phyloP scores from a whole-genome alignment of 1,284 basidiomycete species.

The Hypsizygus ulmarius region DNA sequence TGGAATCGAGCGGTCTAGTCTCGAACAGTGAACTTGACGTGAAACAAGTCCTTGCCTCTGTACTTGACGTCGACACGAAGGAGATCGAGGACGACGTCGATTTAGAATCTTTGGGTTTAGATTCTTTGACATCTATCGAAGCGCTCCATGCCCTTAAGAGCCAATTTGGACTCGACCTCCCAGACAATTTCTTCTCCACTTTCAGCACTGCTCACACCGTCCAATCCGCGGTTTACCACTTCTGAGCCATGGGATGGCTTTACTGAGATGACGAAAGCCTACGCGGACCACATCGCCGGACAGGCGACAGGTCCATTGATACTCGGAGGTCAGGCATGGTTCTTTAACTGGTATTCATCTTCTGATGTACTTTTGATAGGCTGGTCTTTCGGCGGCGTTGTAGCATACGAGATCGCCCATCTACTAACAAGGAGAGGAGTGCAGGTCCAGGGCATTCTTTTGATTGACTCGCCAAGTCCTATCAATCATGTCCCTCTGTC shows the following conservation, averaged over 20 bases:
- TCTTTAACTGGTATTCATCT: background rate
- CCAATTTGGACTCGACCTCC: conserved; percentile 38
- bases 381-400: conserved; percentile 76
- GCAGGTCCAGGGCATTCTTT: conserved; percentile 51
- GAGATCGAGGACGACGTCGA: conserved; percentile 43
- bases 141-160: conserved; percentile 44
- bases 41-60: conserved; percentile 43
- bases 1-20: conserved; percentile 18
- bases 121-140: conserved; percentile 65
- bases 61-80: conserved; percentile 43
- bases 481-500: conserved; percentile 47
- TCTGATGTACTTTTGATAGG: conserved; percentile 35
- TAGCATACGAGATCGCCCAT: conserved; percentile 62
- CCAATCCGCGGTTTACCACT: conserved; percentile 49
- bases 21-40: conserved; percentile 29
- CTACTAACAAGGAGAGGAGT: conserved; percentile 44
- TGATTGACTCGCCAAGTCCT: conserved; percentile 67
- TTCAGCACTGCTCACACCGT: conserved; percentile 34
- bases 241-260: conserved; percentile 46
- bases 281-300: conserved; percentile 41
- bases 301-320: conserved; percentile 38
- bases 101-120: conserved; percentile 51
- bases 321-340: conserved; percentile 52
- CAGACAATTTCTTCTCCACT: conserved; percentile 37
- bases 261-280: conserved; percentile 51